Evolutionary conservation across 495 filamentous ascomycete species (phyloP).

Genomic region (Hypoxylon fragiforme): DNA sequence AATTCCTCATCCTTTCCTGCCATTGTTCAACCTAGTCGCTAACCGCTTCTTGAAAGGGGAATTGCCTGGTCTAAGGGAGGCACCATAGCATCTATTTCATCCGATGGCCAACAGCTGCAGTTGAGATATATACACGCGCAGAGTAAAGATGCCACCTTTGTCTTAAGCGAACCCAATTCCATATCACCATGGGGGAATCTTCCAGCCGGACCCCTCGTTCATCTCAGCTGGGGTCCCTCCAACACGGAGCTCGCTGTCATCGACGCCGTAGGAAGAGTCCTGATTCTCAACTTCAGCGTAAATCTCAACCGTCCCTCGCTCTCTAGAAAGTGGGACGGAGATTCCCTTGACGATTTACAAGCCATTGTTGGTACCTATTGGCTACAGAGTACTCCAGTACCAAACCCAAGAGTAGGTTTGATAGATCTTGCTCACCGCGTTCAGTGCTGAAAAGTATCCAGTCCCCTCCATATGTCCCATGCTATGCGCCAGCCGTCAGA

Average conservation of each 20-base stretch:
- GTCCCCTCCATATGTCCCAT: slow-evolving; percentile 31
- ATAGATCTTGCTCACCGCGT: slow-evolving; percentile 5
- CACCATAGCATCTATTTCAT: slow-evolving; percentile 79
- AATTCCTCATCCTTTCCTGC: slow-evolving; percentile 35
- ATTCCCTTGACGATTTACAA: slow-evolving; percentile 69
- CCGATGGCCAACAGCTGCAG: slow-evolving; percentile 68
- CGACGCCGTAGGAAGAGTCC: slow-evolving; percentile 72
- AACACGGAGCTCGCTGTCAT: slow-evolving; percentile 73
- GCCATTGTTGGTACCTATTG: slow-evolving; percentile 84
- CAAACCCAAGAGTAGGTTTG: slow-evolving; percentile 27
- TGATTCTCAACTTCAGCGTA: slow-evolving; percentile 63
- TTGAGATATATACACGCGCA: slow-evolving; percentile 72
- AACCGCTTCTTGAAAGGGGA: slow-evolving; percentile 54
- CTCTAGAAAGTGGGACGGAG: slow-evolving; percentile 56
- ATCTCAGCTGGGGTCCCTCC: slow-evolving; percentile 78
- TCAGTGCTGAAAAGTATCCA: slow-evolving; percentile 10
- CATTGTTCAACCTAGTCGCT: slow-evolving; percentile 7
- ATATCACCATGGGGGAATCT: slow-evolving; percentile 41
- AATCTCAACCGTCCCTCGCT: slow-evolving; percentile 67
- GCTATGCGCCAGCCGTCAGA: slow-evolving; percentile 51
- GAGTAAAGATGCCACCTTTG: slow-evolving; percentile 73
- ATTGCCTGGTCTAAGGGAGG: slow-evolving; percentile 90
- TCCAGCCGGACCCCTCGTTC: slow-evolving; percentile 61
- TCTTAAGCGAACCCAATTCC: slow-evolving; percentile 63
- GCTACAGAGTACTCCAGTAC: slow-evolving; percentile 48